phyloP scores from a whole-genome alignment of 2,329 filamentous ascomycete genomes.

The Drechslerella dactyloides region DNA sequence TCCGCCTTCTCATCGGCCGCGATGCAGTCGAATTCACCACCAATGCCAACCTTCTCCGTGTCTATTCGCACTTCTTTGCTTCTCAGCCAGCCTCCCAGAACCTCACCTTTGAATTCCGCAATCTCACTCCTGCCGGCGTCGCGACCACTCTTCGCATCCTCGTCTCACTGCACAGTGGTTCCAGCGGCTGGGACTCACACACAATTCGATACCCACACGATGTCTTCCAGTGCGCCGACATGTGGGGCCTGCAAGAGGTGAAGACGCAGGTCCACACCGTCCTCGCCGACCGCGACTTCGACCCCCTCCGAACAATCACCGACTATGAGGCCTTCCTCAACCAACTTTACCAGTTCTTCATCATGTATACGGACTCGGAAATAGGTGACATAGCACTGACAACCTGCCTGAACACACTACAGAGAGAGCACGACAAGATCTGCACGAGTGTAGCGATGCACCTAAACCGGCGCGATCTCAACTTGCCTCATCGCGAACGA shows the following conservation, averaged over 20 bases:
- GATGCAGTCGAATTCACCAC: slow-evolving; percentile 9
- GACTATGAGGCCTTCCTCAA: slow-evolving; percentile 23
- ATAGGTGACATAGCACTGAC: background rate
- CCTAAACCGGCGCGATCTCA: background rate
- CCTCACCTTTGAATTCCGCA: slow-evolving; percentile 16
- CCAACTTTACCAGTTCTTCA: slow-evolving; percentile 26
- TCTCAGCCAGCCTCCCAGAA: background rate
- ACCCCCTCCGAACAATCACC: background rate
- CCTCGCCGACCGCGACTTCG: slow-evolving; percentile 1
- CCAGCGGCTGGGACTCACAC: background rate
- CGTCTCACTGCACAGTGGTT: background rate
- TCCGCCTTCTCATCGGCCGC: slow-evolving; percentile 14
- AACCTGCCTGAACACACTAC: slow-evolving; percentile 9
- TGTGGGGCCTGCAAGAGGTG: slow-evolving; percentile 17
- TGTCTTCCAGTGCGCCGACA: slow-evolving; percentile 19
- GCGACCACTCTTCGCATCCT: slow-evolving; percentile 14
- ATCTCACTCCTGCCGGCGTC: slow-evolving; percentile 13
- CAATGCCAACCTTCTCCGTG: slow-evolving; percentile 1
- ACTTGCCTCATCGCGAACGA: background rate
- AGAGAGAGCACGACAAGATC: slow-evolving; percentile 10
- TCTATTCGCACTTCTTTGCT: slow-evolving; percentile 16
- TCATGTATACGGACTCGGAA: background rate
- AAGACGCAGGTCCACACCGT: slow-evolving; percentile 15
- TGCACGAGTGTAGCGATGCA: background rate
- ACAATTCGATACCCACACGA: slow-evolving; percentile 17